Conservation (phyloP, 179 eudicot species). For the Gypsophila paniculata region DNA sequence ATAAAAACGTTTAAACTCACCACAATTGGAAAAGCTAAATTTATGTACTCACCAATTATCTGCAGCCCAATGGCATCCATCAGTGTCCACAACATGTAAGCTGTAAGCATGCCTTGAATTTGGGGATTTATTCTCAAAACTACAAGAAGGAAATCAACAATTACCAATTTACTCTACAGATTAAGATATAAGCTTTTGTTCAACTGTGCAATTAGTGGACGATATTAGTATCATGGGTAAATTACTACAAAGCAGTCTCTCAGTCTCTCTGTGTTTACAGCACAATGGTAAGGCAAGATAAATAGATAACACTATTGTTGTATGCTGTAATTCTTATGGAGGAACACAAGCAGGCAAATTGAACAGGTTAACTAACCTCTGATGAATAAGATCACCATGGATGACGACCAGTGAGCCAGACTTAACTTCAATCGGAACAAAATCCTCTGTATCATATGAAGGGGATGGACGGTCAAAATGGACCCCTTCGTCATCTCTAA, state of each 20-base stretch:
- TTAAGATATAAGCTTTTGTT: background rate
- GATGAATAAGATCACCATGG: conserved; percentile 96
- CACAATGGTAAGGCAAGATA: background rate
- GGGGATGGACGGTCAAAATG: conserved; percentile 84
- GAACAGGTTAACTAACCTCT: conserved; percentile 48
- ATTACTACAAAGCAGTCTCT: too few relatives aligned
- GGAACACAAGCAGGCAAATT: too few relatives aligned
- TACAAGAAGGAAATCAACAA: conserved; percentile 26
- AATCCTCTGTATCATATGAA: conserved; percentile 65
- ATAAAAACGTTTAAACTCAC: background rate
- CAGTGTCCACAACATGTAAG: conserved; percentile 79
- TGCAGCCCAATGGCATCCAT: conserved; percentile 80
- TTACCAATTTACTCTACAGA: conserved; percentile 3
- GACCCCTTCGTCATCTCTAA: conserved; percentile 78
- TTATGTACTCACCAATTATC: conserved; percentile 73
- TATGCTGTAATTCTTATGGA: too few relatives aligned
- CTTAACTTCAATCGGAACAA: conserved; percentile 86
- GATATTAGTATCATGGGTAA: background rate
- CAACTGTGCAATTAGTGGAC: background rate
- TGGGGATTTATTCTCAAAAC: conserved; percentile 86
- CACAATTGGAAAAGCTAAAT: background rate
- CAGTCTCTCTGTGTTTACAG: background rate
- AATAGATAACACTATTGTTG: background rate
- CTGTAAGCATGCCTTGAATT: conserved; percentile 95
- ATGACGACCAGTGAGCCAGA: conserved; percentile 85